Evolutionary conservation across 148 eudicot genomes (phyloP), one percentile per base, ranked within the genome.

Genomic region (Agrostemma githago): DNA sequence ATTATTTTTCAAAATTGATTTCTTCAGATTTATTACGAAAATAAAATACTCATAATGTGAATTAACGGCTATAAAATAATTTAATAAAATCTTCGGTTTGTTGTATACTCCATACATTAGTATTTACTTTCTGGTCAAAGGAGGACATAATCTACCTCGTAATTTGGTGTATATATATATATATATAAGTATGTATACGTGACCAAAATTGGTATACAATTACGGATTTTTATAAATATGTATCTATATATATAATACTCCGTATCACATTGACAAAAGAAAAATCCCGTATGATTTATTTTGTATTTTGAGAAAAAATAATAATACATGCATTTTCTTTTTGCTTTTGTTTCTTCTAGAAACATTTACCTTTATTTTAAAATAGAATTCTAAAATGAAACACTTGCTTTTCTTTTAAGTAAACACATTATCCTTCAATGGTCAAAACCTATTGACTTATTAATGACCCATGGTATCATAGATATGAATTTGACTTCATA

Each of bases 311-410:
- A 38, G 16, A 53, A 26, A 3, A 14, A 3, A 21, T 46, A 5
- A 4, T 40, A 41, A 39, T 26, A 26, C 34, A 26, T 26, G 34
- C 34, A 26, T 26, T 26, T 63, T 54, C 65, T 15, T 9, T 16
- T 62, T 41, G 75, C 75, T 39, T 17, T 51, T 53, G 66, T 72
- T 72, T 68, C 68, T 72, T 39, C 53, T 16, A 41, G 41, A 12
- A 16, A 16, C 58, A 66, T 72, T 46, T 21, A 40, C 46, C 61
- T 44, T n/a, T 26, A 26, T 26, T 26, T 17, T 20, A 9, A 68
- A 38, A 60, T 41, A 38, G 61, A 19, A 40, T 46, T 51, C 2
- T 54, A 44, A 17, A 71, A 48, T 48, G 3, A 77, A 69, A 3
- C 53, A 60, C 3, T 61, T 70, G 2, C 7, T 21, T 67, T 19